Evolutionary conservation across 805 yeast species (phyloP).

Genomic region (Nakazawaea molendinolei): DNA sequence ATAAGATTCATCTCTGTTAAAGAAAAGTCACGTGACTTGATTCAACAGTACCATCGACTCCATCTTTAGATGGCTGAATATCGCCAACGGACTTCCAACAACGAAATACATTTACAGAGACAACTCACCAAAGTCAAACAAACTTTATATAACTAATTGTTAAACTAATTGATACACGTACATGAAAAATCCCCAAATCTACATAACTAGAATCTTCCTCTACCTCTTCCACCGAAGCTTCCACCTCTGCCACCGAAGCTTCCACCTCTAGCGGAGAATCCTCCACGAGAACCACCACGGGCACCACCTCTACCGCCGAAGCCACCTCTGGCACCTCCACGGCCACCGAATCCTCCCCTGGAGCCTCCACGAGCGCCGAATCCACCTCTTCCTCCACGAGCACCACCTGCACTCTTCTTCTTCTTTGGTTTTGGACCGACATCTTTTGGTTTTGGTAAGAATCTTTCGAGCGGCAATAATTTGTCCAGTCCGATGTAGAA

Average conservation of each 20-base stretch:
- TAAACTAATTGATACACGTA: neutral
- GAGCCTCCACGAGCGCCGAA: slow-evolving; percentile 35
- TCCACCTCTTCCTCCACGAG: slow-evolving; percentile 39
- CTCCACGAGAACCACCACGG: slow-evolving; percentile 37
- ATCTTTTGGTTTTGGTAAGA: slow-evolving; percentile 91
- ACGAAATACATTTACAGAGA: too few species aligned
- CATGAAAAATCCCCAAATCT: neutral
- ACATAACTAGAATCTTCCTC: slow-evolving; percentile 12
- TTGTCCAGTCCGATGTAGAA: slow-evolving; percentile 94
- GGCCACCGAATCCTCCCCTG: slow-evolving; percentile 35
- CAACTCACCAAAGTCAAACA: neutral
- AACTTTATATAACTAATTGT: neutral
- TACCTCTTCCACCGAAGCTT: slow-evolving; percentile 20
- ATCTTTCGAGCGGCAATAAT: slow-evolving; percentile 90
- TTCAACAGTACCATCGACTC: too few species aligned
- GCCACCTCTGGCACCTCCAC: slow-evolving; percentile 33
- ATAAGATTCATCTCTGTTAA: too few species aligned
- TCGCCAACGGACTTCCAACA: too few species aligned
- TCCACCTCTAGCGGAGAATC: slow-evolving; percentile 35
- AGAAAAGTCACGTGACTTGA: too few species aligned
- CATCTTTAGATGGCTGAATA: too few species aligned
- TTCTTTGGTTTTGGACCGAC: slow-evolving; percentile 77
- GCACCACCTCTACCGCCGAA: slow-evolving; percentile 39
- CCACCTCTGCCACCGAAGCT: slow-evolving; percentile 17
- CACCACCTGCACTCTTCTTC: slow-evolving; percentile 56